A percentile compares a stretch with the other conserved stretches of the same genome.
Evolutionary conservation across 2,329 filamentous ascomycete genomes (phyloP).

Genomic region (Aureobasidium sp.): DNA sequence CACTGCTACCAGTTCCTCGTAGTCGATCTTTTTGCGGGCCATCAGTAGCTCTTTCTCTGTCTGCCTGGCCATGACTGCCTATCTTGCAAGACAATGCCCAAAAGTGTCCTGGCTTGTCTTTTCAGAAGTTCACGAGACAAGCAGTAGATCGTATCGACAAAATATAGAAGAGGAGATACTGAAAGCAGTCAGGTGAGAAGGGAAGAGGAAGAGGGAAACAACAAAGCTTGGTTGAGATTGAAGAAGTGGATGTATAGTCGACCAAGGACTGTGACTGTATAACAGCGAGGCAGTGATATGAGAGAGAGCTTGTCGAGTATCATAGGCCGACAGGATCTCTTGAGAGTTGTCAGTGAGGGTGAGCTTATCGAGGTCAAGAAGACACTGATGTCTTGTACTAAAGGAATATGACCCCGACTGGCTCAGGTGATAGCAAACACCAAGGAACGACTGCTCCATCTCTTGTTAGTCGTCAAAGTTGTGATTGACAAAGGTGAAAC

Average conservation of each 20-base stretch:
- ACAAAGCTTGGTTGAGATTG: background rate
- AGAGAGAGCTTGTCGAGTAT: background rate
- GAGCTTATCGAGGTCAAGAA: background rate
- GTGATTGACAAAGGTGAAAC: background rate
- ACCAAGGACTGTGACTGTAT: background rate
- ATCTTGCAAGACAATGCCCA: background rate
- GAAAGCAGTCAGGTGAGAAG: too few relatives aligned
- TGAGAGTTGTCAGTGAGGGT: background rate
- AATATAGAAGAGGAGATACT: background rate
- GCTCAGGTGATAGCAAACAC: background rate
- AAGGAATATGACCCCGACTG: background rate
- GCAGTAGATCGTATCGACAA: background rate
- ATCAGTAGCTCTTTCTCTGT: background rate
- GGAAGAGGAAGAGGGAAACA: background rate
- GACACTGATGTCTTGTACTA: background rate
- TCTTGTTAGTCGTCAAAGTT: background rate
- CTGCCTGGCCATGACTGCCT: background rate
- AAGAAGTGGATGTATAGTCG: too few relatives aligned
- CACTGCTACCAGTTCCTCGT: background rate
- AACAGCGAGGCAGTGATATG: background rate
- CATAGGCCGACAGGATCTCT: background rate
- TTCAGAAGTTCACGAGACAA: background rate
- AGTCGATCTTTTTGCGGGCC: background rate
- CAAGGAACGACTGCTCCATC: background rate
- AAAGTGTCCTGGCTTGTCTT: background rate